Evolutionary conservation across 805 yeast genomes (phyloP).

Genomic region (Priceomyces medius): DNA sequence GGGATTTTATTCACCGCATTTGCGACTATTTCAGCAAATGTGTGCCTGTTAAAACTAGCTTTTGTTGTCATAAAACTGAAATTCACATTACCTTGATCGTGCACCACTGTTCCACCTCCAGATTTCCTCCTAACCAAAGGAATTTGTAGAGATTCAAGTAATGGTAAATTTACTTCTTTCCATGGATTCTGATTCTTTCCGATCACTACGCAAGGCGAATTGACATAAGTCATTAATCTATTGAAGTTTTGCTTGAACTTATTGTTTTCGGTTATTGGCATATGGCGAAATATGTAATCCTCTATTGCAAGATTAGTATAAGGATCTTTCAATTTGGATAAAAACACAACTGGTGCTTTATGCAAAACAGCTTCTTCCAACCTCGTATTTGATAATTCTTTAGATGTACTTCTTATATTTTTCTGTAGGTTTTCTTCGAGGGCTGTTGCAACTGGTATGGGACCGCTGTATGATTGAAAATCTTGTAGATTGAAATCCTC

Average conservation of each 20-base stretch:
- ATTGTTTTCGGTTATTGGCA: slow-evolving; percentile 43
- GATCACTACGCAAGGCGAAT: slow-evolving; percentile 83
- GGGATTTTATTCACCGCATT: slow-evolving; percentile 24
- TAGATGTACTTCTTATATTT: background rate
- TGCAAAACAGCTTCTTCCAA: slow-evolving; percentile 4
- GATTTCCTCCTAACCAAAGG: slow-evolving; percentile 77
- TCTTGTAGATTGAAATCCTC: slow-evolving; percentile 39
- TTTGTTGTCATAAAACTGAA: slow-evolving; percentile 77
- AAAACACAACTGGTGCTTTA: slow-evolving; percentile 50
- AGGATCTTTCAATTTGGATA: slow-evolving; percentile 65
- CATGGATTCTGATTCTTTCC: slow-evolving; percentile 97
- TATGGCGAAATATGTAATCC: slow-evolving; percentile 64
- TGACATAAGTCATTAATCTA: slow-evolving; percentile 70
- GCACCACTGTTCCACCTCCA: slow-evolving; percentile 98
- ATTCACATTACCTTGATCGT: slow-evolving; percentile 85
- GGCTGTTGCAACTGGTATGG: background rate
- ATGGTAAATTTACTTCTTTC: slow-evolving; percentile 71
- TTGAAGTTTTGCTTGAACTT: slow-evolving; percentile 35
- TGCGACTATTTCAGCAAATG: slow-evolving; percentile 49
- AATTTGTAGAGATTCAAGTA: slow-evolving; percentile 48
- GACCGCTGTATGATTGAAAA: slow-evolving; percentile 37
- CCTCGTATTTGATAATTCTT: background rate
- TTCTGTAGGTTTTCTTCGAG: background rate
- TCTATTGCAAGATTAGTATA: slow-evolving; percentile 78
- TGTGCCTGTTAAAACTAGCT: slow-evolving; percentile 58